phyloP scores from a whole-genome alignment of 73 alveolate genomes.

The Paramecium bursaria region DNA sequence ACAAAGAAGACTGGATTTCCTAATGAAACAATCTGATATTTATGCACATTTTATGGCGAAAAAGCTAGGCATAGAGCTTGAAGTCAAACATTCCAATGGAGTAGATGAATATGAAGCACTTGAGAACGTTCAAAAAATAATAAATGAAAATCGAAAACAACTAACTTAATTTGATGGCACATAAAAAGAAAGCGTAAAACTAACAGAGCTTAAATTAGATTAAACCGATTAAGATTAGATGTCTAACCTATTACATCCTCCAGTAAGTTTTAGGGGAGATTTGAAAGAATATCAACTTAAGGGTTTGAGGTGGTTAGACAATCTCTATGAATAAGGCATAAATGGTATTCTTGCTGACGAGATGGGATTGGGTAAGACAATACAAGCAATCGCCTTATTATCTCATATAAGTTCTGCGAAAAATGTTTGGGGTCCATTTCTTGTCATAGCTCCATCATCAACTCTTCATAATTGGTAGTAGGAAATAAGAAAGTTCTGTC shows the following conservation, averaged over 20 bases:
- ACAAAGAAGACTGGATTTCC: slow-evolving; percentile 96
- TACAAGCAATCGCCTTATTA: slow-evolving; percentile 95
- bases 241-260: slow-evolving; percentile 89
- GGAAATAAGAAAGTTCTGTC: slow-evolving; percentile 93
- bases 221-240: slow-evolving; percentile 85
- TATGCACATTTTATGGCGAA: slow-evolving; percentile 98
- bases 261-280: slow-evolving; percentile 91
- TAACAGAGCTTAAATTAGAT: slow-evolving; percentile 77
- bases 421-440: slow-evolving; percentile 98
- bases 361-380: slow-evolving; percentile 99
- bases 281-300: slow-evolving; percentile 96
- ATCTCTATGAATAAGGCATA: slow-evolving; percentile 95
- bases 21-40: slow-evolving; percentile 96
- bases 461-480: slow-evolving; percentile 96
- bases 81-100: slow-evolving; percentile 69
- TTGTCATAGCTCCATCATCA: slow-evolving; percentile 95
- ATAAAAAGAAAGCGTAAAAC: slow-evolving; percentile 60
- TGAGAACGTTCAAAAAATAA: slow-evolving; percentile 82
- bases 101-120: slow-evolving; percentile 93
- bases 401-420: slow-evolving; percentile 92
- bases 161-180: slow-evolving; percentile 82
- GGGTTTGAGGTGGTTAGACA: slow-evolving; percentile 99
- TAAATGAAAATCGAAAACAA: slow-evolving; percentile 83
- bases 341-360: slow-evolving; percentile 99
- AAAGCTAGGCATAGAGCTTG: slow-evolving; percentile 94